These are phyloP conservation scores for Colletotrichum lini DNA, from an alignment of 2,329 filamentous ascomycete genomes.

Conservation along the genomic window DNA sequence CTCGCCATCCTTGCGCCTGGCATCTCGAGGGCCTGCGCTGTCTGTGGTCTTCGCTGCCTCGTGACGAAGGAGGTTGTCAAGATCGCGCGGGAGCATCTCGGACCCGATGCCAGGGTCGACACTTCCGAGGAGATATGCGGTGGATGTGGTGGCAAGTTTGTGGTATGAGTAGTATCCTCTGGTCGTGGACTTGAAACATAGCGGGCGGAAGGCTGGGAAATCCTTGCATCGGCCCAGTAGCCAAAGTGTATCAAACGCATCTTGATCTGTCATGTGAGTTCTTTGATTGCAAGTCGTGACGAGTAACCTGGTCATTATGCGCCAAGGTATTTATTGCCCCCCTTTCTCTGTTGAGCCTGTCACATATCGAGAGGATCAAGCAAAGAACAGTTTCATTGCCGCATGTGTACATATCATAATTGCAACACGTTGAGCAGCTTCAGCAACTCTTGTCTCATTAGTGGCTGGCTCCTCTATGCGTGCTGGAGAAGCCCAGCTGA, in stretches of 20 bases:
- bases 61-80: slow-evolving; percentile 58
- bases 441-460: background rate
- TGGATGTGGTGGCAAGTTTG: slow-evolving; percentile 60
- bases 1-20: slow-evolving; percentile 69
- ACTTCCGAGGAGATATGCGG: slow-evolving; percentile 55
- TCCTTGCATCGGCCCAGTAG: background rate
- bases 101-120: slow-evolving; percentile 48
- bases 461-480: background rate
- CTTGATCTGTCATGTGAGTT: too few relatives aligned
- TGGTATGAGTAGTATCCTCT: slow-evolving; percentile 47
- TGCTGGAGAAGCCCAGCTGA: background rate
- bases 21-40: slow-evolving; percentile 67
- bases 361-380: background rate
- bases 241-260: background rate
- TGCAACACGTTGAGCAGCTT: too few relatives aligned
- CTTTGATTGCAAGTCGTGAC: background rate
- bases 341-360: background rate
- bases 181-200: background rate
- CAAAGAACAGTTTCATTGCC: background rate
- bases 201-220: background rate
- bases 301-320: background rate
- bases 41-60: slow-evolving; percentile 68
- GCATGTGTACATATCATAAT: background rate
- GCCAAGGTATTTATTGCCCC: background rate
- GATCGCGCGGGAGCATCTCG: slow-evolving; percentile 51